Conservation (phyloP, 768 basidiomycete species). For the Gyrodon lividus region DNA sequence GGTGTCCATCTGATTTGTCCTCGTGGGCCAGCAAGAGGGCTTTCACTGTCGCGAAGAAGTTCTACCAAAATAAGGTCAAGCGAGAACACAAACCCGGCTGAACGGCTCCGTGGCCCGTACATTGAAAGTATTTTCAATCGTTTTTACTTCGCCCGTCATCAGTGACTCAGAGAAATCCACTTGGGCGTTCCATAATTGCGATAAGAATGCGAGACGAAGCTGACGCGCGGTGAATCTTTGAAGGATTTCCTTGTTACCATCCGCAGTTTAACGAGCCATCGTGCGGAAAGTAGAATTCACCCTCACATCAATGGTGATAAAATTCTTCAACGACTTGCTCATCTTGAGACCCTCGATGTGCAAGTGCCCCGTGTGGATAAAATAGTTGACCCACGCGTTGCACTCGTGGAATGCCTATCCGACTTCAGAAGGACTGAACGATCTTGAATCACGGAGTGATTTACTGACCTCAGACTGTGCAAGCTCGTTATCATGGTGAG, state of each 20-base stretch:
- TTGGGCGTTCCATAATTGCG: slow-evolving; percentile 88
- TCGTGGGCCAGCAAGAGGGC: slow-evolving; percentile 64
- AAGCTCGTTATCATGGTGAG: slow-evolving; percentile 98
- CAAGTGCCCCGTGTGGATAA: slow-evolving; percentile 96
- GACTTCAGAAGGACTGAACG: slow-evolving; percentile 8
- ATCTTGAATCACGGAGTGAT: slow-evolving; percentile 4
- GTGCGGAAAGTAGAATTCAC: background rate
- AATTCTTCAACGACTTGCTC: slow-evolving; percentile 99
- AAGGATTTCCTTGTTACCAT: slow-evolving; percentile 70
- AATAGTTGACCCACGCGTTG: slow-evolving; percentile 96
- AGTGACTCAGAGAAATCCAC: slow-evolving; percentile 91
- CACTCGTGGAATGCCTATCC: slow-evolving; percentile 89
- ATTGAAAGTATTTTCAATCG: slow-evolving; percentile 80
- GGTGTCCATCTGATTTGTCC: slow-evolving; percentile 54
- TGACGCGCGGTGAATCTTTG: slow-evolving; percentile 82
- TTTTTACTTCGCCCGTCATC: slow-evolving; percentile 87
- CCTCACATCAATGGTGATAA: slow-evolving; percentile 91
- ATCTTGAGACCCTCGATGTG: slow-evolving; percentile 99
- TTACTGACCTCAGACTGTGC: slow-evolving; percentile 86
- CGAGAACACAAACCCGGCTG: background rate
- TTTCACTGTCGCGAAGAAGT: slow-evolving; percentile 89
- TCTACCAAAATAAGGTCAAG: slow-evolving; percentile 46
- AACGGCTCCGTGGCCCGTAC: slow-evolving; percentile 45
- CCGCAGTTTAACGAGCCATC: slow-evolving; percentile 3
- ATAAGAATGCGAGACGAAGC: slow-evolving; percentile 86